Percentiles rank a stretch among this genome's conserved stretches.
Conservation (phyloP, 805 yeast genomes). For the Kluyveromyces aestuarii region DNA sequence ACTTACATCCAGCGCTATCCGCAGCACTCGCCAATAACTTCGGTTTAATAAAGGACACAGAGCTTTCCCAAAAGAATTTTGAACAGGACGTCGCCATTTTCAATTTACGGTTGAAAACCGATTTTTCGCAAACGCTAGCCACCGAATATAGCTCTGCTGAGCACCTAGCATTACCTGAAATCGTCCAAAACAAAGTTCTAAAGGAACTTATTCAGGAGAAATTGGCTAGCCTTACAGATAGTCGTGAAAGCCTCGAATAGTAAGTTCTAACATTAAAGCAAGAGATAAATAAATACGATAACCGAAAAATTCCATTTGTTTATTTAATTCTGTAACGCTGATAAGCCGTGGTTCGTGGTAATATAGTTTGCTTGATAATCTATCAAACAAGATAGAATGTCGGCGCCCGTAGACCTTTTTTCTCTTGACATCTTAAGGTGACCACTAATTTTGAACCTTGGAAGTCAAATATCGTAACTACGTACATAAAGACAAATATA, state of each 20-base stretch:
- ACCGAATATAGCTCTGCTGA: not conserved
- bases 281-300: no score
- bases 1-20: conserved; percentile 22
- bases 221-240: not conserved
- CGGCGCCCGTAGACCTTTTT: no score
- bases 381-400: no score
- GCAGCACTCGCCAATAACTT: conserved; percentile 22
- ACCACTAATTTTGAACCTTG: not conserved
- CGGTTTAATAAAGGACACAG: conserved; percentile 13
- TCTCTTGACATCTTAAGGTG: no score
- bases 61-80: conserved; percentile 2
- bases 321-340: no score
- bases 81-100: conserved; percentile 2
- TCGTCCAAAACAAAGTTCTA: not conserved
- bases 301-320: no score
- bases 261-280: not conserved
- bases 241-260: not conserved
- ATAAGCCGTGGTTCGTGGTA: no score
- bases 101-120: not conserved
- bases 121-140: not conserved
- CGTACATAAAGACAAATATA: no score
- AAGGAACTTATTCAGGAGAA: not conserved
- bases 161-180: not conserved
- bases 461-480: not conserved
- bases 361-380: no score